Base-by-base conservation (phyloP, 2,329 filamentous ascomycete genomes). In the Cordyceps farinosa region DNA sequence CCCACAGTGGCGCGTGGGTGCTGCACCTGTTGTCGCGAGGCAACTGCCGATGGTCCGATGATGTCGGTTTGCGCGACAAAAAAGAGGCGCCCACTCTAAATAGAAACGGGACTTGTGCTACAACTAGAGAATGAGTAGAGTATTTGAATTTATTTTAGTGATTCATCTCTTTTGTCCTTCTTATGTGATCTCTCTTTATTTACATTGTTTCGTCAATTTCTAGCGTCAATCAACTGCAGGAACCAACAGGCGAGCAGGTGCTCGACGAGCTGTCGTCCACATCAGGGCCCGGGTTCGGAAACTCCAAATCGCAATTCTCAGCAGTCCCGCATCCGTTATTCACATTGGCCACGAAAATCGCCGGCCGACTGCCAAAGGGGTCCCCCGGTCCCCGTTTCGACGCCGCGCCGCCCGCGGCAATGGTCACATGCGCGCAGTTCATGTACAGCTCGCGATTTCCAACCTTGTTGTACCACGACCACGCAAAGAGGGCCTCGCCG, bases 391-490 rank as follows among this genome's bases (percentile, higher is more conserved):
- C 29, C 32, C 52, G 74, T 71, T 76, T 75, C 48, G 17, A 67
- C 67, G 63, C 69, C 69, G 66, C 70, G 70, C 13, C 67, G 53
- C 76, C 74, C 29, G 76, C 74, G 61, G 73, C 76, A 71, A 92
- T 87, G 66, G 83, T 85, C 68, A 93, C 83, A 56, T 84, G 80
- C 6, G 90, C 90, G 71, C 91, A 95, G 77, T 92, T 91, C 88
- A 92, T 92, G 82, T 95, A 95, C 84, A 90, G 90, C 74, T 94
- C 90, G 54, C 90, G 84, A 77, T 92, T 92, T 32, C 90, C 90
- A 47, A 89, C 76, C 67, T 86, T 79, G 80, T 92, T 92, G 78
- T 90, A 88, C 88, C 88, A 91, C 34, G 85, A 87, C 91, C 91
- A 94, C 42, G 87, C 86, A 58, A 93, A 83, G 50, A 93, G 74